A percentile compares a stretch with the other conserved stretches of the same genome.
phyloP scores from a whole-genome alignment of 2,329 filamentous ascomycete species.

The Pyrenochaeta sp. region DNA sequence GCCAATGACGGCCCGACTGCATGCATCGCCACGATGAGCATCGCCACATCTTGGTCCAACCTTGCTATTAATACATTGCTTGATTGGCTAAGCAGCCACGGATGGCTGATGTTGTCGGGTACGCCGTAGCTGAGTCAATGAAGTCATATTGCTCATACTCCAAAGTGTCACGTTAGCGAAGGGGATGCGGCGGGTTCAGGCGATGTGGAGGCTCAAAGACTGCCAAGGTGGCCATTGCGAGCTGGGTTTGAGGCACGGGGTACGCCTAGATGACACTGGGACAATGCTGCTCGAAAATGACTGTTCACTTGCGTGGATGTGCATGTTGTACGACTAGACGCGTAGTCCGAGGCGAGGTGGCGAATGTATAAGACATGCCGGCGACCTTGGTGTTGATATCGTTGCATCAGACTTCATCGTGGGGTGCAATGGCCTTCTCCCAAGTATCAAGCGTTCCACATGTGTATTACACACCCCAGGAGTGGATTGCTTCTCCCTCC shows the following conservation, averaged over 20 bases:
- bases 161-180: background rate
- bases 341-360: background rate
- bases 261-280: background rate
- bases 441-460: background rate
- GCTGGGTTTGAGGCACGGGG: background rate
- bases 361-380: background rate
- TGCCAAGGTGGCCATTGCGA: background rate
- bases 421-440: background rate
- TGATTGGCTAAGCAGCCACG: background rate
- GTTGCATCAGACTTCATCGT: background rate
- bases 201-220: background rate
- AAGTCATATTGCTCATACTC: background rate
- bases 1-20: background rate
- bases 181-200: background rate
- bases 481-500: slow-evolving; percentile 3
- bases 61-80: no score
- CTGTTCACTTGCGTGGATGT: background rate
- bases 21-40: background rate
- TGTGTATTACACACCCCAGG: slow-evolving; percentile 6
- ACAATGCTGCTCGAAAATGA: background rate
- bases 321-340: background rate
- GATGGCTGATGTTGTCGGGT: background rate
- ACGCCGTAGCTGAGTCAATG: background rate
- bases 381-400: background rate
- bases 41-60: background rate